These are phyloP conservation scores for Cystobasidium slooffiae DNA, from an alignment of 1,284 basidiomycete species.

Conservation along the genomic window DNA sequence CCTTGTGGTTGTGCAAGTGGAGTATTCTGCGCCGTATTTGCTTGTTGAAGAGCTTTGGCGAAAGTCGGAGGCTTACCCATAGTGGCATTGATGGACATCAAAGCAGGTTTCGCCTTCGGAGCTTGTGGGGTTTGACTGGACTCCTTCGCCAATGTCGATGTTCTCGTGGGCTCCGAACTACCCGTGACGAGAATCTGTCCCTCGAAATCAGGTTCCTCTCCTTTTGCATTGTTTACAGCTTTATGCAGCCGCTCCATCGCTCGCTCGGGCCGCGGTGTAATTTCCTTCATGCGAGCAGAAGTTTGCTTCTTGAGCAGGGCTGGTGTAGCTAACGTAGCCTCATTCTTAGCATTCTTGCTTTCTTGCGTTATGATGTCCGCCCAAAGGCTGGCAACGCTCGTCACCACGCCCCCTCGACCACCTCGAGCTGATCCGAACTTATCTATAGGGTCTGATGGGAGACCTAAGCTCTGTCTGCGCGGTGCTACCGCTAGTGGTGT, in stretches of 20 bases:
- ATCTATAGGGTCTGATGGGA: conserved; percentile 12
- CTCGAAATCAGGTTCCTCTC: too few species aligned
- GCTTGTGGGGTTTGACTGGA: background rate
- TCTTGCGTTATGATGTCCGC: conserved; percentile 38
- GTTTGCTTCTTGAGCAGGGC: background rate
- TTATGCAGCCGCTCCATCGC: background rate
- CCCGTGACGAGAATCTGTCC: too few species aligned
- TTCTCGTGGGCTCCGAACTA: background rate
- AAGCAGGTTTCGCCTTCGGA: conserved; percentile 9
- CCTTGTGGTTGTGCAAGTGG: background rate
- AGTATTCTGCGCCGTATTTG: background rate
- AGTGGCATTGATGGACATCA: conserved; percentile 16
- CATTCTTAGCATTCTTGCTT: conserved; percentile 14
- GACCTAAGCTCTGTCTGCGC: conserved; percentile 8
- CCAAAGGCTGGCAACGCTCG: conserved; percentile 39
- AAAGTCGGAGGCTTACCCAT: conserved; percentile 30
- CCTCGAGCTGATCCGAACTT: conserved; percentile 37
- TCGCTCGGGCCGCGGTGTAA: too few species aligned
- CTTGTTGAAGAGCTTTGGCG: background rate
- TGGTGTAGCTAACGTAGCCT: background rate
- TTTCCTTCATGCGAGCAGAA: too few species aligned
- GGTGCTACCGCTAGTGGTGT: background rate
- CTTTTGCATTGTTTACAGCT: background rate
- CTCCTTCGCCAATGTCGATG: too few species aligned
- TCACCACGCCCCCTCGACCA: conserved; percentile 39